These are phyloP conservation scores for Maudiozyma saulgeensis DNA, from an alignment of 805 yeast species.

Conservation along the genomic window DNA sequence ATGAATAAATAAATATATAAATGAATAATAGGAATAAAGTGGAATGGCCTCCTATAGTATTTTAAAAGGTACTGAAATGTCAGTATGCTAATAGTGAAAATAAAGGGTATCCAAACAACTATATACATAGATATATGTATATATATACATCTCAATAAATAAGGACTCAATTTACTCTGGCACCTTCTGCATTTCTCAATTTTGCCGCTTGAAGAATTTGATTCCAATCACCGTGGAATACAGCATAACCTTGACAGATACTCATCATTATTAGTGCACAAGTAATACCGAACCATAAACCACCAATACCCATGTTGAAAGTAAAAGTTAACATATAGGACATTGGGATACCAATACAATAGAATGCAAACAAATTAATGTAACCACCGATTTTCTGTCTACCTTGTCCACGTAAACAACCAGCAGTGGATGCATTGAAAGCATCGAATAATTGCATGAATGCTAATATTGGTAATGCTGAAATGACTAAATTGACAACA, in stretches of 20 bases:
- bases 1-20: neutral
- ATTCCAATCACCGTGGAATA: constrained; percentile 27
- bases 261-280: constrained; percentile 28
- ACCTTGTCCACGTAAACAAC: constrained; percentile 72
- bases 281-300: constrained; percentile 52
- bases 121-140: no score
- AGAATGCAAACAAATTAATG: constrained; percentile 28
- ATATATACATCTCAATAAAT: neutral
- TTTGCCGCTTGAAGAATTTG: constrained; percentile 23
- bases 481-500: constrained; percentile 42
- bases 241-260: constrained; percentile 27
- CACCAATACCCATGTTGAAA: constrained; percentile 41
- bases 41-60: neutral
- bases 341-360: constrained; percentile 54
- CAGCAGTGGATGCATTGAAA: constrained; percentile 62
- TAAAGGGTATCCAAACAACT: neutral
- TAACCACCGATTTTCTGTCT: constrained; percentile 33
- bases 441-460: constrained; percentile 64
- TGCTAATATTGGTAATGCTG: constrained; percentile 54
- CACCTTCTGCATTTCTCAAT: constrained; percentile 20
- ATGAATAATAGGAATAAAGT: neutral
- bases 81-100: neutral
- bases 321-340: constrained; percentile 46
- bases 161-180: constrained; percentile 1
- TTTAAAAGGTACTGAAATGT: no score